Evolutionary conservation across 495 filamentous ascomycete genomes (phyloP).

Genomic region (Chaetomium tenue): DNA sequence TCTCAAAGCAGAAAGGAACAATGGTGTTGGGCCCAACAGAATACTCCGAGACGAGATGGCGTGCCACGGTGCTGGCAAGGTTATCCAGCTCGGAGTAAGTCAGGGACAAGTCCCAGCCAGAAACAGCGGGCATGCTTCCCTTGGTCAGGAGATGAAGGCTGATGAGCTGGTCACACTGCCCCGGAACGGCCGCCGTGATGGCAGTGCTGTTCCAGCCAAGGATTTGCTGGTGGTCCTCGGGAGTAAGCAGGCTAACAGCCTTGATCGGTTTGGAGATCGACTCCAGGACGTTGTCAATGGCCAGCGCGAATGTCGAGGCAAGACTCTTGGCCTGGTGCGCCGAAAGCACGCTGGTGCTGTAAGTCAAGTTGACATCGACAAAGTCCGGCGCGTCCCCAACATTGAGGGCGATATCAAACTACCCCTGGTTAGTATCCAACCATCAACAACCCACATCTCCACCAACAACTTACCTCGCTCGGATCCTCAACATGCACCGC

Average conservation of each 20-base stretch:
- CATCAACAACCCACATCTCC: neutral
- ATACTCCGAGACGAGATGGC: slow-evolving; percentile 1
- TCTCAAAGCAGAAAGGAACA: slow-evolving; percentile 51
- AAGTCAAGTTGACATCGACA: slow-evolving; percentile 16
- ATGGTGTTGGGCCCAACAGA: slow-evolving; percentile 8
- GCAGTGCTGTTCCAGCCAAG: slow-evolving; percentile 8
- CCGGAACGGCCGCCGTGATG: neutral
- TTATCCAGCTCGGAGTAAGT: slow-evolving; percentile 5
- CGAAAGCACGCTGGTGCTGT: slow-evolving; percentile 10
- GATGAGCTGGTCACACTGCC: slow-evolving; percentile 17
- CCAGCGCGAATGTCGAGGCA: slow-evolving; percentile 6
- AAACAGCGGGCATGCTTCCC: neutral
- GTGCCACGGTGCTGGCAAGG: slow-evolving; percentile 2
- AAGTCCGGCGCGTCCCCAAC: slow-evolving; percentile 16
- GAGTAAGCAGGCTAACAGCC: neutral
- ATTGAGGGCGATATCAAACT: slow-evolving; percentile 16
- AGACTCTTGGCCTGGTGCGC: slow-evolving; percentile 2
- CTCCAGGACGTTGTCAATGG: slow-evolving; percentile 16
- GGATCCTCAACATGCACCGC: slow-evolving; percentile 16
- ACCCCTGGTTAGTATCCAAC: neutral
- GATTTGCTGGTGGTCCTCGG: slow-evolving; percentile 9
- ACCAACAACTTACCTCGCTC: slow-evolving; percentile 3
- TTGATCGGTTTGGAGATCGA: slow-evolving; percentile 3
- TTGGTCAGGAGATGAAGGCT: slow-evolving; percentile 7
- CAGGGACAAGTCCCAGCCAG: slow-evolving; percentile 1